Base-by-base conservation (phyloP, 139 green algal genomes). In the Pseudopediastrum boryanum region DNA sequence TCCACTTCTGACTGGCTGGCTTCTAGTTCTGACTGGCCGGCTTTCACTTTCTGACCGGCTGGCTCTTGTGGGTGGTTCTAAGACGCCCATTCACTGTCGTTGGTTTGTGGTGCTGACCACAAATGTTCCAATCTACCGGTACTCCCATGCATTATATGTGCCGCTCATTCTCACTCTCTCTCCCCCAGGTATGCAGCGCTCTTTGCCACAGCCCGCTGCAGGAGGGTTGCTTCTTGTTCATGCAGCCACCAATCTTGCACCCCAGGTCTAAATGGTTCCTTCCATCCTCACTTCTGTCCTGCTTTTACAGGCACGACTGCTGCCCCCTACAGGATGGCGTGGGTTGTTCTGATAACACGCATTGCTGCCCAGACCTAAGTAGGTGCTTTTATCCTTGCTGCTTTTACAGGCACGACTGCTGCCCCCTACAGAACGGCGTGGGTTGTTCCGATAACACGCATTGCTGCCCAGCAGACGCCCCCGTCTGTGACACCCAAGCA, bases 371-470 rank as follows among this genome's bases (percentile, higher is more conserved):
- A 36, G 25, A 21, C 31, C 41, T 35, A n/a, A 19, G 8, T 16
- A 13, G 21, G 12, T 61, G 42, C 3, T 27, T 43, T n/a, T 72
- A 3, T 72, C 29, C 64, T 54, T 43, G 39, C 63, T 71, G 33
- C 63, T 51, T 19, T 7, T 56, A 43, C 58, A 71, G 77, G 81
- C 85, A 88, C 48, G 95, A 92, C 44, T 99, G 95, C 91, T 99
- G 95, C 91, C 95, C 96, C 29, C 89, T 98, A 65, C 76, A 75
- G 7, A 46, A 93, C 29, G 95, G 95, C n/a, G 93, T 88, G 4
- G 98, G 95, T 92, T 98, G 95, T 82, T 84, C 95, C 7, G 95
- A 98, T 86, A 85, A 97, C 42, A 65, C 90, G 80, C 95, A 98
- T 87, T 98, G 95, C 94, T 98, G 95, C 92, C 95, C 95, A 19